These are phyloP conservation scores for Smallanthus sonchifolius DNA, from an alignment of 129 eudicot species.

Conservation along the genomic window DNA sequence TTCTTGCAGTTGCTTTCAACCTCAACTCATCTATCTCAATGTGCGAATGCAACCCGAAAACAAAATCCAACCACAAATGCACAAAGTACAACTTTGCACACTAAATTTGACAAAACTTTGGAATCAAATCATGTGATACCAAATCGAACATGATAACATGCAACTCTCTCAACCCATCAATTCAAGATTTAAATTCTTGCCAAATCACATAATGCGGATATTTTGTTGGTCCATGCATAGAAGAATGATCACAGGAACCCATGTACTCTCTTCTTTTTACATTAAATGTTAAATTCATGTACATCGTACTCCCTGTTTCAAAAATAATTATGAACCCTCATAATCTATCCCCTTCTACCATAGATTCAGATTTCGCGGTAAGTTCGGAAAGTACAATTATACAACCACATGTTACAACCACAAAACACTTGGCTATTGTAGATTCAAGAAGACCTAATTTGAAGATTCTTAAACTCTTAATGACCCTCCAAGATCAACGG, in stretches of 20 bases:
- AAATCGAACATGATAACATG: conserved; percentile 16
- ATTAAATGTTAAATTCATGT: conserved; percentile 26
- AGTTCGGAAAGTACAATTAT: conserved; percentile 12
- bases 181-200: not conserved
- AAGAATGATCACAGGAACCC: conserved; percentile 11
- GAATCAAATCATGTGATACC: conserved; percentile 11
- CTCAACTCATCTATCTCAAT: not conserved
- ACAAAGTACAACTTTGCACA: conserved; percentile 2
- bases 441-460: not conserved
- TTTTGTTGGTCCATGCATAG: conserved; percentile 14
- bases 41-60: conserved; percentile 2
- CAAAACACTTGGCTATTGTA: not conserved
- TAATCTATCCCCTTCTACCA: not conserved
- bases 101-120: not conserved
- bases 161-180: not conserved
- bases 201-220: not conserved
- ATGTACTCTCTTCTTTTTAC: conserved; percentile 19
- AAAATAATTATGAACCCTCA: conserved; percentile 22
- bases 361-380: not conserved
- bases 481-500: conserved; percentile 86
- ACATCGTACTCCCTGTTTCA: conserved; percentile 27
- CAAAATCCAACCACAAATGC: not conserved
- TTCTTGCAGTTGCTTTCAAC: not conserved
- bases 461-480: conserved; percentile 35
- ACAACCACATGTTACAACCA: conserved; percentile 15